Conservation (phyloP, 495 filamentous ascomycete species). For the Pyrenula massariospora region DNA sequence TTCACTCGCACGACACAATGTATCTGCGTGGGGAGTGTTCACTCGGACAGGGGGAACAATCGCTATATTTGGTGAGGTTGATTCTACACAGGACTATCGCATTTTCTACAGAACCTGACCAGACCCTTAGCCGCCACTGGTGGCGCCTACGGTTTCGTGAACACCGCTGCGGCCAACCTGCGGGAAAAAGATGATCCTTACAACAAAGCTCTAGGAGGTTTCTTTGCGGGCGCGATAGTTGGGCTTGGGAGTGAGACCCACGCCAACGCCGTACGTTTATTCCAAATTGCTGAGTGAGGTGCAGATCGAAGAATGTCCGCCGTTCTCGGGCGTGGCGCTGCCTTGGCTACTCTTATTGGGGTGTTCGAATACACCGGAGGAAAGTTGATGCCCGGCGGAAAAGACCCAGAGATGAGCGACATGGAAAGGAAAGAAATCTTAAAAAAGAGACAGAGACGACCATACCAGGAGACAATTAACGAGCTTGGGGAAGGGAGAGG, state of each 20-base stretch:
- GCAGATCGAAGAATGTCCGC: slow-evolving; percentile 11
- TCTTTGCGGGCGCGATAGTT: slow-evolving; percentile 56
- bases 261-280: too few relatives aligned
- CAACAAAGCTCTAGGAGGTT: slow-evolving; percentile 62
- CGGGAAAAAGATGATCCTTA: slow-evolving; percentile 61
- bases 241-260: slow-evolving; percentile 47
- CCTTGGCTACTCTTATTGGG: slow-evolving; percentile 50
- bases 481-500: slow-evolving; percentile 86
- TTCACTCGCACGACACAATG: slow-evolving; percentile 65
- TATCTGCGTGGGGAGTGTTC: slow-evolving; percentile 66
- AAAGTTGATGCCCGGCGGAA: slow-evolving; percentile 41
- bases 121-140: slow-evolving; percentile 58
- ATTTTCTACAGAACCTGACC: neutral
- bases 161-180: slow-evolving; percentile 62
- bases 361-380: slow-evolving; percentile 73
- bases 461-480: slow-evolving; percentile 70
- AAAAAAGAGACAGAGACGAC: slow-evolving; percentile 61
- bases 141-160: slow-evolving; percentile 66
- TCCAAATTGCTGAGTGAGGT: neutral
- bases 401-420: slow-evolving; percentile 56
- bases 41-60: slow-evolving; percentile 57
- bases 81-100: too few relatives aligned
- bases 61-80: slow-evolving; percentile 51
- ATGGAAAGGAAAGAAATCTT: slow-evolving; percentile 67
- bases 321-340: slow-evolving; percentile 66